phyloP scores from a whole-genome alignment of 73 alveolate species.

The Paramecium pentaurelia region DNA sequence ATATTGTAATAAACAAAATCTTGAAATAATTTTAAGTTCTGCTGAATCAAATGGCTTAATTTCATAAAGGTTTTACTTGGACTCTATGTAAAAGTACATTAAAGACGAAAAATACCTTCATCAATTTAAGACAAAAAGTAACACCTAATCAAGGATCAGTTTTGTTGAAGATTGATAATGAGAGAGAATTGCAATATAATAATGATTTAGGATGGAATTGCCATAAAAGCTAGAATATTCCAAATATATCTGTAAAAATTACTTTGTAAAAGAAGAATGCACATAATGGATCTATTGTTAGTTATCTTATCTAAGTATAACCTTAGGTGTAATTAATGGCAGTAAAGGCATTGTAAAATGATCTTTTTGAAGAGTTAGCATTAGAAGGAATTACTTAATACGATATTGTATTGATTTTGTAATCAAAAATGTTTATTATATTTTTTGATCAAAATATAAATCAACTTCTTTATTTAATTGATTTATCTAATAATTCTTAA shows the following conservation, averaged over 20 bases:
- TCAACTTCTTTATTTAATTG: too few species aligned
- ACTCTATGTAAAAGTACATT: background rate
- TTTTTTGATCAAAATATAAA: too few species aligned
- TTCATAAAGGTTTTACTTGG: background rate
- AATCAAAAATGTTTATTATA: too few species aligned
- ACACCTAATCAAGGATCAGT: background rate
- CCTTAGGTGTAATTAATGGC: conserved; percentile 10
- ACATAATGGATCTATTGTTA: conserved; percentile 28
- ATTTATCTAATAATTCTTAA: too few species aligned
- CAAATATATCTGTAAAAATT: conserved; percentile 41
- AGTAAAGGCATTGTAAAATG: background rate
- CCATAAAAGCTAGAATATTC: conserved; percentile 74
- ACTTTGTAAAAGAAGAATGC: conserved; percentile 41
- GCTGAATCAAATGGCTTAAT: background rate
- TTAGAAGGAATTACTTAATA: conserved; percentile 28
- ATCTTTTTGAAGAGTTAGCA: conserved; percentile 36
- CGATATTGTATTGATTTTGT: too few species aligned
- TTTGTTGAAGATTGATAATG: background rate
- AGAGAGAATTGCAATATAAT: background rate
- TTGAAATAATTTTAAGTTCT: background rate
- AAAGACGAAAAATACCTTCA: background rate
- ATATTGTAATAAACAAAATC: background rate
- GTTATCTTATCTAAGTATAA: background rate
- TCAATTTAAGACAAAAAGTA: background rate
- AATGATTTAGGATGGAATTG: conserved; percentile 61